Percentiles rank a stretch among this genome's conserved stretches.
Conservation (phyloP, 2,329 filamentous ascomycete genomes). For the Verticillium dahliae region DNA sequence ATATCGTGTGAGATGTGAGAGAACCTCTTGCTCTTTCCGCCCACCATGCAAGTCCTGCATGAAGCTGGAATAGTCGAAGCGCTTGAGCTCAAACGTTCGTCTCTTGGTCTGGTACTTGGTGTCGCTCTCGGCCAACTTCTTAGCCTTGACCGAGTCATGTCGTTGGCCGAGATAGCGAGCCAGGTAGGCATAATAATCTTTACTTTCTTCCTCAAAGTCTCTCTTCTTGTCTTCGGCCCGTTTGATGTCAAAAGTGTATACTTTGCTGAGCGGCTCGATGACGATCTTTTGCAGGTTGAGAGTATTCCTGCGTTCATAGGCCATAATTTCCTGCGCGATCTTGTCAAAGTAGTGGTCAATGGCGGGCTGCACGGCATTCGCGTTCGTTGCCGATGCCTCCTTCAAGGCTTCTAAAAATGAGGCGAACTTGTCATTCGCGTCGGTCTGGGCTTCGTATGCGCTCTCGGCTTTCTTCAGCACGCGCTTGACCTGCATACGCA, state of each 20-base stretch:
- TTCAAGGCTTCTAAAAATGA: constrained; percentile 80
- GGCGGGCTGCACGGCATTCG: constrained; percentile 93
- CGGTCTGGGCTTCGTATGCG: constrained; percentile 69
- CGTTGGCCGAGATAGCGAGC: constrained; percentile 93
- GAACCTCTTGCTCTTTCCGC: constrained; percentile 94
- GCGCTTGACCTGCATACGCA: constrained; percentile 93
- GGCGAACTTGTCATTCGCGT: constrained; percentile 79
- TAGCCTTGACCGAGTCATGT: constrained; percentile 92
- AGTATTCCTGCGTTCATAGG: constrained; percentile 81
- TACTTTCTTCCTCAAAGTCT: constrained; percentile 97
- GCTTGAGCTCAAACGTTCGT: constrained; percentile 90
- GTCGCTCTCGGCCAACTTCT: constrained; percentile 92
- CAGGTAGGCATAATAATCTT: constrained; percentile 95
- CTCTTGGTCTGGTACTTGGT: constrained; percentile 93
- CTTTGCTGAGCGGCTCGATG: constrained; percentile 84
- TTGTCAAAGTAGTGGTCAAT: constrained; percentile 98
- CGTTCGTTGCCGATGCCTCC: constrained; percentile 84
- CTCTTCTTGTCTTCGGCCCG: constrained; percentile 95
- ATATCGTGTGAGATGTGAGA: constrained; percentile 90
- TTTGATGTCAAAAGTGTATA: constrained; percentile 96
- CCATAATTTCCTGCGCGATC: constrained; percentile 83
- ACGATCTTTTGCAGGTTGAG: constrained; percentile 83
- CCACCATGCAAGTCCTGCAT: constrained; percentile 99
- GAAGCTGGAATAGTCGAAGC: constrained; percentile 98
- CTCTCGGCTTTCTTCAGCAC: constrained; percentile 91